Evolutionary conservation across 202 grass and related monocot genomes (phyloP).

Genomic region (Zizania palustris): DNA sequence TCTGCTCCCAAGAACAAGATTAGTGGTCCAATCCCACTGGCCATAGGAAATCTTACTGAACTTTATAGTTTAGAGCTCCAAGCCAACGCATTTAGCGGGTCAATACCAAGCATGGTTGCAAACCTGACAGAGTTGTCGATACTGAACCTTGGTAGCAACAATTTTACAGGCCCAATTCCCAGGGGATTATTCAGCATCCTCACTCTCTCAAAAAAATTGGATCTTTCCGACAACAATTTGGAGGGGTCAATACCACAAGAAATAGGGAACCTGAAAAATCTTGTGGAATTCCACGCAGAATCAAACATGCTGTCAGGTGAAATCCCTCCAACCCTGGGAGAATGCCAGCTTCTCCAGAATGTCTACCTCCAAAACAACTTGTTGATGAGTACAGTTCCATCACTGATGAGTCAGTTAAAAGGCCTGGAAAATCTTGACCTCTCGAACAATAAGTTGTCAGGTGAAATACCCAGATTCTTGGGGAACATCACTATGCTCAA

Average conservation of each 20-base stretch:
- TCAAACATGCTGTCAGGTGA: constrained; percentile 27
- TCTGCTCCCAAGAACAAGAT: neutral
- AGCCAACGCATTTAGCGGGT: neutral
- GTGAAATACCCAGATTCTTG: too few species aligned
- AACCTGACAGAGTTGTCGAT: too few species aligned
- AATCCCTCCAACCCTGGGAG: constrained; percentile 9
- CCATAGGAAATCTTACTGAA: constrained; percentile 1
- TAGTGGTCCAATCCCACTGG: neutral
- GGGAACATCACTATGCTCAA: too few species aligned
- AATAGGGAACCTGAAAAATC: constrained; percentile 27
- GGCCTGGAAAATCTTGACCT: too few species aligned
- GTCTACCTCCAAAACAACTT: constrained; percentile 22
- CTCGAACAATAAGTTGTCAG: too few species aligned
- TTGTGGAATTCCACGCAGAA: neutral
- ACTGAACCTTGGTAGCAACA: too few species aligned
- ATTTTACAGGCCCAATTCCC: too few species aligned
- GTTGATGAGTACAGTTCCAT: neutral
- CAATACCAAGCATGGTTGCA: neutral
- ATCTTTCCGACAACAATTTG: constrained; percentile 22
- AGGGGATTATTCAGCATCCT: neutral
- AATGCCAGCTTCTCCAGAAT: neutral
- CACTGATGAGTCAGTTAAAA: too few species aligned
- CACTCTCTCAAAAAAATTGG: neutral
- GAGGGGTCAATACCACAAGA: constrained; percentile 21
- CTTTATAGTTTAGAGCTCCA: neutral